Conservation (phyloP, 2,329 filamentous ascomycete species). For the Cercospora sp. region DNA sequence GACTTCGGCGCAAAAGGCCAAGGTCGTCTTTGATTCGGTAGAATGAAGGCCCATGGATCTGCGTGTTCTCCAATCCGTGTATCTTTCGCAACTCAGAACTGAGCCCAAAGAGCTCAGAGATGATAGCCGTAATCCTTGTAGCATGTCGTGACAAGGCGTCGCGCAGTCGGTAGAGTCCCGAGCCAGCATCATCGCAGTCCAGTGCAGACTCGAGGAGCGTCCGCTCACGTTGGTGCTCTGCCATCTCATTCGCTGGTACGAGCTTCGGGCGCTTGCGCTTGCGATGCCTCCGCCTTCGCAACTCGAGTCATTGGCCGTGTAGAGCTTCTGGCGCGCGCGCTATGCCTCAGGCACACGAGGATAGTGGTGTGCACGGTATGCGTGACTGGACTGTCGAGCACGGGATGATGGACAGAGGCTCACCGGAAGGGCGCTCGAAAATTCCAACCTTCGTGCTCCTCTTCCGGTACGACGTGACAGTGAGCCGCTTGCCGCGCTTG, state of each 20-base stretch:
- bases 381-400: constrained; percentile 25
- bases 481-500: constrained; percentile 14
- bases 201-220: constrained; percentile 20
- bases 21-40: constrained; percentile 50
- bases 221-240: constrained; percentile 13
- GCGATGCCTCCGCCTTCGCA: constrained; percentile 4
- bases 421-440: background rate
- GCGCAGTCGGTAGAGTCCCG: constrained; percentile 50
- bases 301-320: constrained; percentile 7
- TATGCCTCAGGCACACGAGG: constrained; percentile 12
- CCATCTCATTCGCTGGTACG: constrained; percentile 23
- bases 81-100: constrained; percentile 53
- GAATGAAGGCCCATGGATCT: constrained; percentile 43
- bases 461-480: constrained; percentile 12
- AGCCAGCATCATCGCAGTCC: constrained; percentile 24
- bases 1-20: constrained; percentile 50
- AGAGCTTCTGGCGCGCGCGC: background rate
- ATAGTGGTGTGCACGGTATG: constrained; percentile 6
- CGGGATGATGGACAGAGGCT: constrained; percentile 5
- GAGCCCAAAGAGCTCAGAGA: constrained; percentile 57
- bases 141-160: constrained; percentile 52
- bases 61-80: constrained; percentile 46
- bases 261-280: constrained; percentile 14
- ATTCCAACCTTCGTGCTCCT: constrained; percentile 11
- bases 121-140: constrained; percentile 54